These are phyloP conservation scores for Nothophaeocryptopus gaeumannii DNA, from an alignment of 2,329 filamentous ascomycete species.

Conservation along the genomic window DNA sequence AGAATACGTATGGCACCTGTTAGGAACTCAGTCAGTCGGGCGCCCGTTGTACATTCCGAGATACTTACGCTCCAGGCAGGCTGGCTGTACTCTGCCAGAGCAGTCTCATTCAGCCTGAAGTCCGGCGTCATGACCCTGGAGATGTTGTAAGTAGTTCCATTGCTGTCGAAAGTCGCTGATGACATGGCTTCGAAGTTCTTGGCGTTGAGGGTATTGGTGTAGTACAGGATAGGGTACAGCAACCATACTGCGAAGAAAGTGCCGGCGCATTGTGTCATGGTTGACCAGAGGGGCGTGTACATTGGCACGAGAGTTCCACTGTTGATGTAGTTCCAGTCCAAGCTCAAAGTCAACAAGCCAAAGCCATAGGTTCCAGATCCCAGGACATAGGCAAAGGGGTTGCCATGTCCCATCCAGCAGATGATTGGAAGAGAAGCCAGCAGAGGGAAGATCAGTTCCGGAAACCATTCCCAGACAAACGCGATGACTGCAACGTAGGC, in stretches of 20 bases:
- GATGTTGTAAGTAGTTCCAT: conserved; percentile 76
- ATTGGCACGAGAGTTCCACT: conserved; percentile 5
- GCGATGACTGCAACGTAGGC: conserved; percentile 14
- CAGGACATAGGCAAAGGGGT: conserved; percentile 34
- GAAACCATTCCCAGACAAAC: conserved; percentile 36
- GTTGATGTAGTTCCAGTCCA: conserved; percentile 31
- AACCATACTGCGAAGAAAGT: conserved; percentile 14
- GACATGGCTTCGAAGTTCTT: conserved; percentile 51
- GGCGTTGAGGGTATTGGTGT: conserved; percentile 81
- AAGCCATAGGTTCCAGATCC: conserved; percentile 34
- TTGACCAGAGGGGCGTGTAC: conserved; percentile 18
- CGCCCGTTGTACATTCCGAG: neutral
- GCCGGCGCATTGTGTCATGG: conserved; percentile 62
- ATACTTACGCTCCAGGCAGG: conserved; percentile 27
- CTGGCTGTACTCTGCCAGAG: conserved; percentile 19
- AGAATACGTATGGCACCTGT: conserved; percentile 5
- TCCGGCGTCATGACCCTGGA: conserved; percentile 73
- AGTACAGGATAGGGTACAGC: conserved; percentile 69
- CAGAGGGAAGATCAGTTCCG: conserved; percentile 33
- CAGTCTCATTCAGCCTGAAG: conserved; percentile 37
- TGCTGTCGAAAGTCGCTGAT: conserved; percentile 79
- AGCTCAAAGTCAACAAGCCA: conserved; percentile 32
- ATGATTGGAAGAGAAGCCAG: conserved; percentile 30
- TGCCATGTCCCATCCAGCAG: conserved; percentile 35
- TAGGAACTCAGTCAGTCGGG: neutral